Conservation (phyloP, 106 monocot genomes). For the Dendrobium catenatum region DNA sequence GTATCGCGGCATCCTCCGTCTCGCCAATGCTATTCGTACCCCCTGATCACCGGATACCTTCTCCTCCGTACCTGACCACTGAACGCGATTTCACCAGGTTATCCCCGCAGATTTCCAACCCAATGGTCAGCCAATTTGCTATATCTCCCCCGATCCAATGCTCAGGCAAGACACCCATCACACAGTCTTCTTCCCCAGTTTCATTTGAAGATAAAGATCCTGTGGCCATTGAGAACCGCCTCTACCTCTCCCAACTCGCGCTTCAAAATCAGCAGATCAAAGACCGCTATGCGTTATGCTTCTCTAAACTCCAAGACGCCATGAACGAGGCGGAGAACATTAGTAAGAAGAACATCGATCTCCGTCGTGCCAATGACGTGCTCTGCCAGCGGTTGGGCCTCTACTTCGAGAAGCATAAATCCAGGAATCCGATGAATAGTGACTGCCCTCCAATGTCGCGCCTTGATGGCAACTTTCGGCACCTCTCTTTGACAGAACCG, state of each 20-base stretch:
- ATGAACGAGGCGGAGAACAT: constrained; percentile 48
- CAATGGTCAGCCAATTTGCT: neutral
- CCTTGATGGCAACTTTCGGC: constrained; percentile 35
- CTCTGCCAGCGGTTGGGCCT: constrained; percentile 36
- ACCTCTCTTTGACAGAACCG: constrained; percentile 19
- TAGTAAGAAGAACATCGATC: constrained; percentile 53
- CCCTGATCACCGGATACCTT: constrained; percentile 10
- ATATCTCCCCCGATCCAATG: neutral
- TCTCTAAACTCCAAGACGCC: constrained; percentile 65
- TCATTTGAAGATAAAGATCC: constrained; percentile 26
- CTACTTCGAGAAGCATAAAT: constrained; percentile 7
- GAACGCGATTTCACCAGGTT: constrained; percentile 21
- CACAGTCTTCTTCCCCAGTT: constrained; percentile 29
- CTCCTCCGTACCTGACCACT: constrained; percentile 14
- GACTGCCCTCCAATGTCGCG: constrained; percentile 9
- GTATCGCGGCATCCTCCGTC: neutral
- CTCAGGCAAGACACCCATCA: constrained; percentile 15
- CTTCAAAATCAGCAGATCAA: constrained; percentile 59
- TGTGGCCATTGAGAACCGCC: constrained; percentile 22
- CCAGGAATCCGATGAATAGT: neutral
- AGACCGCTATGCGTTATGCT: constrained; percentile 59
- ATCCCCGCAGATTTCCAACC: constrained; percentile 17
- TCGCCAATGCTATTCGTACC: constrained; percentile 5
- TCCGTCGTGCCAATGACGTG: constrained; percentile 60
- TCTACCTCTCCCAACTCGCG: constrained; percentile 54